Evolutionary conservation across 306 rosid genomes (phyloP).

Genomic region (Cicer pinnatifidum): DNA sequence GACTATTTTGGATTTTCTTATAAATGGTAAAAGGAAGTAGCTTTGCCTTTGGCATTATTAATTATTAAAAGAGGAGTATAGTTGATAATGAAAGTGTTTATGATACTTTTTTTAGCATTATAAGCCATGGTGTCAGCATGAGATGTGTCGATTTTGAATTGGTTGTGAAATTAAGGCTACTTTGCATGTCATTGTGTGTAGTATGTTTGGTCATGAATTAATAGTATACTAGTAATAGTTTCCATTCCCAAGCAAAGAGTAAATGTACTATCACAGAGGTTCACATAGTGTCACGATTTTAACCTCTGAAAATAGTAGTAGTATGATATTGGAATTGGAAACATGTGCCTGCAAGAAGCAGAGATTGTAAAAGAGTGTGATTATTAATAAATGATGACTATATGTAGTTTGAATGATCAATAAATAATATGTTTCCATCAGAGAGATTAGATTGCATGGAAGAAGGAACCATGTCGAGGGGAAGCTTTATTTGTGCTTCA

Average conservation of each 20-base stretch:
- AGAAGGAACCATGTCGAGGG: constrained; percentile 53
- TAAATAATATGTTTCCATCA: constrained; percentile 50
- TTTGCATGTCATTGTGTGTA: constrained; percentile 35
- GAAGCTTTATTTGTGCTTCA: constrained; percentile 56
- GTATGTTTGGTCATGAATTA: background rate
- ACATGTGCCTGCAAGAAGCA: constrained; percentile 65
- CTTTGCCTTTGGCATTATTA: constrained; percentile 39
- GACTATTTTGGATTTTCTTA: background rate
- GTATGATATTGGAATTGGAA: constrained; percentile 51
- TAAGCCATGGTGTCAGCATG: constrained; percentile 46
- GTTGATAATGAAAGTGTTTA: constrained; percentile 44
- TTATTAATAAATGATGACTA: constrained; percentile 77
- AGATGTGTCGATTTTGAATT: constrained; percentile 40
- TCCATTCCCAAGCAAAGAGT: constrained; percentile 43
- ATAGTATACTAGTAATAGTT: constrained; percentile 5
- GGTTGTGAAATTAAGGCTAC: constrained; percentile 40
- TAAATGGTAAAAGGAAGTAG: constrained; percentile 10
- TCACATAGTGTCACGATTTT: background rate
- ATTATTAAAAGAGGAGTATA: constrained; percentile 37
- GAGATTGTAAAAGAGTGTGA: constrained; percentile 78
- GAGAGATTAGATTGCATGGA: constrained; percentile 68
- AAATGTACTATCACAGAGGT: constrained; percentile 15
- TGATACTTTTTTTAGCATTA: constrained; percentile 39
- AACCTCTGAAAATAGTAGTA: background rate
- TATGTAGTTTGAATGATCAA: constrained; percentile 68